phyloP scores from a whole-genome alignment of 2,329 filamentous ascomycete genomes.

The Cordyceps pruinosa region DNA sequence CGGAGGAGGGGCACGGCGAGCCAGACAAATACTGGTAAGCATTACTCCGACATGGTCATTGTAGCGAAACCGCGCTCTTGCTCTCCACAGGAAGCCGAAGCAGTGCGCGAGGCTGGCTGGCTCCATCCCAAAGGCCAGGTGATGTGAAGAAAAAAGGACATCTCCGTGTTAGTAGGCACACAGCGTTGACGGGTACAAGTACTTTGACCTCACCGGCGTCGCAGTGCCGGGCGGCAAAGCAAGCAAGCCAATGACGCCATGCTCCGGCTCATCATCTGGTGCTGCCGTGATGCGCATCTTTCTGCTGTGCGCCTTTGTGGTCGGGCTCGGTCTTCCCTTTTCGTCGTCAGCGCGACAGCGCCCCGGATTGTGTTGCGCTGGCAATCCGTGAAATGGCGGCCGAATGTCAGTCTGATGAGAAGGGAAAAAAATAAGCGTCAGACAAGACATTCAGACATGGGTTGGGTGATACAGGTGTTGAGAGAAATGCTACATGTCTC shows the following conservation, averaged over 20 bases:
- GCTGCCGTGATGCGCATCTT: too few species aligned
- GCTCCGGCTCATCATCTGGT: too few species aligned
- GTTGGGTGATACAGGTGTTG: not conserved
- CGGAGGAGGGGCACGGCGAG: not conserved
- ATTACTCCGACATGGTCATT: not conserved
- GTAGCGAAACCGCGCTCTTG: not conserved
- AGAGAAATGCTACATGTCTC: slow-evolving; percentile 5
- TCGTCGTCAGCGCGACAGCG: not conserved
- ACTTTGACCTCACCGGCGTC: too few species aligned
- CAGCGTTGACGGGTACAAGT: not conserved
- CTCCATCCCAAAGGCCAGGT: not conserved
- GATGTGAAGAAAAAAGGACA: slow-evolving; percentile 1
- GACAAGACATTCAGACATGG: slow-evolving; percentile 2
- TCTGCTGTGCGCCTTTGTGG: too few species aligned
- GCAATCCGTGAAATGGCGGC: not conserved
- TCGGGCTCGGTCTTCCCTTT: too few species aligned
- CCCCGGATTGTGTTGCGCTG: too few species aligned
- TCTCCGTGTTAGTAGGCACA: not conserved
- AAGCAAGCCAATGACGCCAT: slow-evolving; percentile 7
- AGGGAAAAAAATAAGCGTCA: slow-evolving; percentile 6
- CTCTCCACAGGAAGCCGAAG: not conserved
- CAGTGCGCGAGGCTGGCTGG: not conserved
- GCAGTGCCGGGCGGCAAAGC: not conserved
- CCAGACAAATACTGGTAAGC: not conserved
- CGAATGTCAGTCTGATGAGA: too few species aligned